Evolutionary conservation across 768 basidiomycete genomes (phyloP).

Genomic region (Harrya chromipes): DNA sequence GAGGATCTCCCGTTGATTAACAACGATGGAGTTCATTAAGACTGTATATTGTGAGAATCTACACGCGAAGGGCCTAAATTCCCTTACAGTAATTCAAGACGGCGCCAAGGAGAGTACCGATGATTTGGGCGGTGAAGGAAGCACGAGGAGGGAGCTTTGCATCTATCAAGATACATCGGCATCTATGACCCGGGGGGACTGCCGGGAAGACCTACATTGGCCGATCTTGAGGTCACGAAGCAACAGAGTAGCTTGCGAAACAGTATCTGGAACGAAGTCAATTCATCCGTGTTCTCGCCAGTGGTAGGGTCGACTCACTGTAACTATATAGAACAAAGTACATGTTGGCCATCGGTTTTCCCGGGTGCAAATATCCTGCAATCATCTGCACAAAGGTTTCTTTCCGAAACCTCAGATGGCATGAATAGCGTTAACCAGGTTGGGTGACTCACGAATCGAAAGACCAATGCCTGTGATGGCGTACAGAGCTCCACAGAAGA

Average conservation of each 20-base stretch:
- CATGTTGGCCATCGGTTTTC: conserved; percentile 44
- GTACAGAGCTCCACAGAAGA: conserved; percentile 52
- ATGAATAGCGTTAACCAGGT: background rate
- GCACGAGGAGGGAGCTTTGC: conserved; percentile 62
- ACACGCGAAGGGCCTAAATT: background rate
- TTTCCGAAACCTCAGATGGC: background rate
- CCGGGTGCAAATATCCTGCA: conserved; percentile 35
- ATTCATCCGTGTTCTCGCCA: conserved; percentile 39
- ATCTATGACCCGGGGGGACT: conserved; percentile 29
- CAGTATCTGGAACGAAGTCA: conserved; percentile 40
- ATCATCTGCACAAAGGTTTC: conserved; percentile 36
- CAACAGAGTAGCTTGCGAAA: conserved; percentile 46
- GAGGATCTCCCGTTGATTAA: conserved; percentile 47
- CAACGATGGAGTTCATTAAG: conserved; percentile 58
- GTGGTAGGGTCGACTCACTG: conserved; percentile 30
- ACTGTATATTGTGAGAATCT: conserved; percentile 36
- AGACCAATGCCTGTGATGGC: conserved; percentile 43
- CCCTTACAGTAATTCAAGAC: conserved; percentile 43
- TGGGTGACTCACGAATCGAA: conserved; percentile 19
- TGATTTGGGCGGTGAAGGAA: conserved; percentile 56
- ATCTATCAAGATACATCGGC: conserved; percentile 26
- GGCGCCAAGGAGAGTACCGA: conserved; percentile 54
- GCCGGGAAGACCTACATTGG: conserved; percentile 16
- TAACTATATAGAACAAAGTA: conserved; percentile 44
- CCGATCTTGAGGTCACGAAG: conserved; percentile 54